Conservation (phyloP, 2,329 filamentous ascomycete species). For the Penicillium sp. region DNA sequence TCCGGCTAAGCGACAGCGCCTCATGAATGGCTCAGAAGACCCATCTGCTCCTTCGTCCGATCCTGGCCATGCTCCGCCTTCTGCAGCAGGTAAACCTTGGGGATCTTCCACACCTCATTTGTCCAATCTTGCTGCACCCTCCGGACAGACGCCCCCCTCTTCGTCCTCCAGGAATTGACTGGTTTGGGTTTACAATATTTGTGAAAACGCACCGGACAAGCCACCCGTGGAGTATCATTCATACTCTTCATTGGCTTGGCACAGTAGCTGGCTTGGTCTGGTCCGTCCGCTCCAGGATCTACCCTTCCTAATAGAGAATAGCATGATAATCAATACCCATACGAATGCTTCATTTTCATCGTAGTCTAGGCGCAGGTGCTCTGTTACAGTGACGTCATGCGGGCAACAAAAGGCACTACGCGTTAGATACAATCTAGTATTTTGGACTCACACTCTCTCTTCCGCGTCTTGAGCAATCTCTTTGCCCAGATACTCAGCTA, state of each 20-base stretch:
- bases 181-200: not conserved
- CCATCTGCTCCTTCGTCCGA: constrained; percentile 12
- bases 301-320: not conserved
- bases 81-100: constrained; percentile 17
- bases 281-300: not conserved
- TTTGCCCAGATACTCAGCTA: constrained; percentile 44
- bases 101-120: constrained; percentile 22
- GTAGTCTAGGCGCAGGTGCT: not conserved
- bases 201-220: not conserved
- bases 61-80: constrained; percentile 7
- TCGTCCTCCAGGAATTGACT: constrained; percentile 13
- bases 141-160: constrained; percentile 25
- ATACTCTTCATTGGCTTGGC: not conserved
- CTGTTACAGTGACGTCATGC: not conserved
- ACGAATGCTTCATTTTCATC: not conserved
- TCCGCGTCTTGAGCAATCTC: constrained; percentile 15
- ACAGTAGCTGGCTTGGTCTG: not conserved
- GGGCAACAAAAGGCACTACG: too few relatives aligned
- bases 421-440: not conserved
- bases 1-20: constrained; percentile 37
- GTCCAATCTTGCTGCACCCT: constrained; percentile 28
- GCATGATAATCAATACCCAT: not conserved
- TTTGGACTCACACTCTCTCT: not conserved
- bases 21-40: constrained; percentile 37
- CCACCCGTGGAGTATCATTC: not conserved